phyloP scores from a whole-genome alignment of 768 basidiomycete species.

The Mrakia blollopis region DNA sequence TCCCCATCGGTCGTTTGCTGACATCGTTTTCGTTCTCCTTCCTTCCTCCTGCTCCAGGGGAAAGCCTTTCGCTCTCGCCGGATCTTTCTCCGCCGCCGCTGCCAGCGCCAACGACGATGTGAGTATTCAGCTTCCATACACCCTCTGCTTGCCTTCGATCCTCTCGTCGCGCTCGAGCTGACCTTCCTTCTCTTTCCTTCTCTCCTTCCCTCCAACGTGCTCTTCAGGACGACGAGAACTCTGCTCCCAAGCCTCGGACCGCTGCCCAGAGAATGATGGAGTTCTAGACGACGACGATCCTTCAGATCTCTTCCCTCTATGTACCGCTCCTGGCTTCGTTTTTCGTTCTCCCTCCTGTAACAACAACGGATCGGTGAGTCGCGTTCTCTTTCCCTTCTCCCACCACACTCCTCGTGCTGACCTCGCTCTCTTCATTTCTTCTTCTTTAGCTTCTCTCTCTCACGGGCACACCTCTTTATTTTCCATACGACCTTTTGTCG shows the following conservation, averaged over 20 bases:
- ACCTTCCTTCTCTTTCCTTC: not conserved
- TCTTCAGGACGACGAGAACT: constrained; percentile 20
- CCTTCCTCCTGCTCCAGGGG: constrained; percentile 34
- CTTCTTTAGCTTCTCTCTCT: not conserved
- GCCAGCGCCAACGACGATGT: constrained; percentile 19
- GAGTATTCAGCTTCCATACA: not conserved
- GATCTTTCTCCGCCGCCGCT: constrained; percentile 35
- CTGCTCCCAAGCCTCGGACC: constrained; percentile 8
- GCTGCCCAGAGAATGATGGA: constrained; percentile 17
- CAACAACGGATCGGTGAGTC: not conserved
- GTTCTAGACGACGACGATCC: not conserved
- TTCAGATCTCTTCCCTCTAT: no score
- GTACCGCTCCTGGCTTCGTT: no score
- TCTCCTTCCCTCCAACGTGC: not conserved
- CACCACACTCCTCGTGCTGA: not conserved
- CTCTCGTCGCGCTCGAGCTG: not conserved
- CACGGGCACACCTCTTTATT: not conserved
- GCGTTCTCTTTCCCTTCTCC: not conserved
- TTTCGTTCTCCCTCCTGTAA: not conserved
- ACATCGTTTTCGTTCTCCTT: not conserved
- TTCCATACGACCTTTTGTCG: not conserved
- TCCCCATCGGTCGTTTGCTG: constrained; percentile 16
- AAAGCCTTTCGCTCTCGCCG: constrained; percentile 39
- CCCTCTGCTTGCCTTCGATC: not conserved
- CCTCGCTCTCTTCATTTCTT: not conserved